Base-by-base conservation (phyloP, 1,284 basidiomycete species). In the Ganoderma multipileum region DNA sequence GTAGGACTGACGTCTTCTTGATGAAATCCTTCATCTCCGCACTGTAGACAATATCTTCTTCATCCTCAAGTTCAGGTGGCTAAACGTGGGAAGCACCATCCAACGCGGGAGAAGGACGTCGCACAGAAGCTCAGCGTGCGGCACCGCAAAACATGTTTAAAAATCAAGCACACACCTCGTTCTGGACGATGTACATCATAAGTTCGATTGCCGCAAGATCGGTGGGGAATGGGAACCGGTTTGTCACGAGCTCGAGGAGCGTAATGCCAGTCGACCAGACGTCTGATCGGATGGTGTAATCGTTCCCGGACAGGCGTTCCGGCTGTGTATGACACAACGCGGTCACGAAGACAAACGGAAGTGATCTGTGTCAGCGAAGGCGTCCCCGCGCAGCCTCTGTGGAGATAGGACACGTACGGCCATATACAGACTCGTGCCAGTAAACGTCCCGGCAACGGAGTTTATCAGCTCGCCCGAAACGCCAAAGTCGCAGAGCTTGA, bases 221-320 rank as follows among this genome's bases (percentile, higher is more conserved):
- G 59, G 89, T 91, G 1, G 97, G 95, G 84, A 98, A 99, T 1
- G 98, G 98, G 85, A 97, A 98, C 20, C 93, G 91, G 77, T 98
- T 97, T 79, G 95, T 91, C 0, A 97, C 94, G 28, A 99, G 89
- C 81, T 99, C 97, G 71, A 99, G 87, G 33, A 99, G 86, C 0
- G 97, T 94, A 52, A 99, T 89, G 28, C 97, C 97, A 38, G 95
- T 92, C 1, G 97, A 98, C 97, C 97, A 99, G n/a, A 99, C 96
- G 79, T 99, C 97, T 28, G 96, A 95, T 64, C 93, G 91, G 78
- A 98, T 98, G 36, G 93, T 94, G 80, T 99, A 99, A 64, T 92
- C 89, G 67, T 92, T 86, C 9, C 96, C 96, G 66, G 90, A 91
- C 74, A 99, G 96, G 63, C 97, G 90, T 80, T 99, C 97, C 57